phyloP scores from a whole-genome alignment of 306 rosid species.

The Dryas octopetala region DNA sequence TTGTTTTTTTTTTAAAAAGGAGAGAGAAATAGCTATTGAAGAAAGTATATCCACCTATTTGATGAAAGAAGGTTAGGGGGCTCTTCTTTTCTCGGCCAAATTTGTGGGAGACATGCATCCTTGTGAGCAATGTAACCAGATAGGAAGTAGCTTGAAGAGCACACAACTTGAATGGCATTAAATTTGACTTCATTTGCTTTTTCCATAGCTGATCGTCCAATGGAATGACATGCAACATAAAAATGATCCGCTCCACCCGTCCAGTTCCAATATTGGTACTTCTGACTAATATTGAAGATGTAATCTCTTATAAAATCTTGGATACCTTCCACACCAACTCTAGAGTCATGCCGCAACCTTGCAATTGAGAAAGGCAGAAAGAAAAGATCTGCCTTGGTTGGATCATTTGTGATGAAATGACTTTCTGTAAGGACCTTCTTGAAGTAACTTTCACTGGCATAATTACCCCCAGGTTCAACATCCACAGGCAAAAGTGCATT shows the following conservation, averaged over 20 bases:
- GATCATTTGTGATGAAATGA: conserved; percentile 60
- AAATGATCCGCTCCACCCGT: conserved; percentile 76
- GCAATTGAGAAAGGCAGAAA: conserved; percentile 84
- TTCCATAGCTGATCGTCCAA: conserved; percentile 72
- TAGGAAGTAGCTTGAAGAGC: conserved; percentile 69
- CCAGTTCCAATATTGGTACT: conserved; percentile 69
- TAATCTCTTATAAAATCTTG: conserved; percentile 61
- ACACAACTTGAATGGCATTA: conserved; percentile 72
- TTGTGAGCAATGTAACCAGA: conserved; percentile 62
- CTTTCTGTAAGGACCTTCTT: conserved; percentile 62
- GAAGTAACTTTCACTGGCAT: conserved; percentile 90
- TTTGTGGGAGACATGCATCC: conserved; percentile 75
- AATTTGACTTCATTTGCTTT: conserved; percentile 57
- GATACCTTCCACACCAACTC: conserved; percentile 73
- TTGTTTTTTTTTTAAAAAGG: neutral
- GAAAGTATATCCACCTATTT: conserved; percentile 43
- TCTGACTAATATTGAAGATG: conserved; percentile 46
- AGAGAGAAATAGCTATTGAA: neutral
- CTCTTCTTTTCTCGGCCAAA: conserved; percentile 68
- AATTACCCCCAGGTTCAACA: conserved; percentile 69
- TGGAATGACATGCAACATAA: conserved; percentile 81
- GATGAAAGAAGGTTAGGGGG: conserved; percentile 55
- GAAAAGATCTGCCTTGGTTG: conserved; percentile 69
- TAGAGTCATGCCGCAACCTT: conserved; percentile 58
- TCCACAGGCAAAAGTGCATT: conserved; percentile 63